These are phyloP conservation scores for Fusarium sp. DNA, from an alignment of 2,329 filamentous ascomycete species.

Conservation along the genomic window DNA sequence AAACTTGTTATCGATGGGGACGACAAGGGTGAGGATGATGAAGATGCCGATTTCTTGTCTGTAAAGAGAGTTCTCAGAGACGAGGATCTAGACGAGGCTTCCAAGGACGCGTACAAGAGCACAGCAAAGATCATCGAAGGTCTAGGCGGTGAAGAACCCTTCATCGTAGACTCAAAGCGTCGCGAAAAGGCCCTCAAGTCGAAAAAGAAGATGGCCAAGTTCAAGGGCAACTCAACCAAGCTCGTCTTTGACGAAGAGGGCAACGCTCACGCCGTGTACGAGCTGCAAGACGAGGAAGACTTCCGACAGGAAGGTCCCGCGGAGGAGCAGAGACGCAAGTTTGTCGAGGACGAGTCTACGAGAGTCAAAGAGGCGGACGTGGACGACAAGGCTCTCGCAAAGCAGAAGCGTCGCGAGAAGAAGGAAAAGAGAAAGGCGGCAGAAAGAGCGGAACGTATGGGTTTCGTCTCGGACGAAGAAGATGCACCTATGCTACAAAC, in stretches of 20 bases:
- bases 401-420: constrained; percentile 82
- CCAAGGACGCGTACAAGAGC: constrained; percentile 54
- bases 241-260: constrained; percentile 94
- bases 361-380: constrained; percentile 80
- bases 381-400: constrained; percentile 83
- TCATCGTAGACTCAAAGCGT: constrained; percentile 93
- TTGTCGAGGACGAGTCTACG: constrained; percentile 79
- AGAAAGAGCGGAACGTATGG: constrained; percentile 57
- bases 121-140: constrained; percentile 71
- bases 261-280: constrained; percentile 84
- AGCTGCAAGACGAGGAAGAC: constrained; percentile 84
- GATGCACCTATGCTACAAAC: constrained; percentile 48
- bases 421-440: constrained; percentile 77
- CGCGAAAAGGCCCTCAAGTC: constrained; percentile 94
- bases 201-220: constrained; percentile 93
- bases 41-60: constrained; percentile 84
- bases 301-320: constrained; percentile 81
- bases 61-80: constrained; percentile 89
- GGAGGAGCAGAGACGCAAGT: constrained; percentile 79
- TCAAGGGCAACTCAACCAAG: constrained; percentile 87
- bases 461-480: constrained; percentile 40
- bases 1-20: constrained; percentile 78
- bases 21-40: constrained; percentile 66
- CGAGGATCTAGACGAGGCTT: constrained; percentile 68
- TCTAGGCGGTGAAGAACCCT: constrained; percentile 75